Evolutionary conservation across 495 filamentous ascomycete species (phyloP).

Genomic region (Podospora didyma): DNA sequence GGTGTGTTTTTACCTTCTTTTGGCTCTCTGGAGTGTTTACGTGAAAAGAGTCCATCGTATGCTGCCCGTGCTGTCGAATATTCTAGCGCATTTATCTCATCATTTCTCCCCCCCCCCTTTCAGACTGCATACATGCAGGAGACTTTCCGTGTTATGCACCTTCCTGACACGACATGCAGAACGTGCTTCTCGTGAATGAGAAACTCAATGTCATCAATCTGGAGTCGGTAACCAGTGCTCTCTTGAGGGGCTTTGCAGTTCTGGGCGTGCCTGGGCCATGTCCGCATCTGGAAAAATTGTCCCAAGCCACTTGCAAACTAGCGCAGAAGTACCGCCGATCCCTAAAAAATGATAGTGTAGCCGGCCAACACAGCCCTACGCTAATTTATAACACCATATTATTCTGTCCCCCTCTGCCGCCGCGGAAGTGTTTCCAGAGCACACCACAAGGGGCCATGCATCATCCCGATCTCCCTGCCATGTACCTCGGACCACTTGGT

Average conservation of each 20-base stretch:
- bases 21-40: too few relatives aligned
- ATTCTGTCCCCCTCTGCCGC: not conserved
- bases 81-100: not conserved
- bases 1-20: too few relatives aligned
- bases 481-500: too few relatives aligned
- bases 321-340: not conserved
- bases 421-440: too few relatives aligned
- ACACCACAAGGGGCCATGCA: too few relatives aligned
- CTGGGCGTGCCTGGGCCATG: not conserved
- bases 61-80: not conserved
- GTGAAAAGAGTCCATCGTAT: too few relatives aligned
- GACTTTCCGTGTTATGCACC: not conserved
- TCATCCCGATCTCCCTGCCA: too few relatives aligned
- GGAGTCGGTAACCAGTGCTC: too few relatives aligned
- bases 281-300: constrained; percentile 2
- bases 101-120: not conserved
- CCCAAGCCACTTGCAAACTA: not conserved
- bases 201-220: not conserved
- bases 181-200: not conserved
- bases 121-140: not conserved
- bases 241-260: not conserved
- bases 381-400: too few relatives aligned
- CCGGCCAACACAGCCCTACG: constrained; percentile 5
- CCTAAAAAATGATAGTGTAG: not conserved
- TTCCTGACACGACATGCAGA: not conserved